Base-by-base conservation (phyloP, 2,329 filamentous ascomycete genomes). In the Pochonia chlamydosporia region DNA sequence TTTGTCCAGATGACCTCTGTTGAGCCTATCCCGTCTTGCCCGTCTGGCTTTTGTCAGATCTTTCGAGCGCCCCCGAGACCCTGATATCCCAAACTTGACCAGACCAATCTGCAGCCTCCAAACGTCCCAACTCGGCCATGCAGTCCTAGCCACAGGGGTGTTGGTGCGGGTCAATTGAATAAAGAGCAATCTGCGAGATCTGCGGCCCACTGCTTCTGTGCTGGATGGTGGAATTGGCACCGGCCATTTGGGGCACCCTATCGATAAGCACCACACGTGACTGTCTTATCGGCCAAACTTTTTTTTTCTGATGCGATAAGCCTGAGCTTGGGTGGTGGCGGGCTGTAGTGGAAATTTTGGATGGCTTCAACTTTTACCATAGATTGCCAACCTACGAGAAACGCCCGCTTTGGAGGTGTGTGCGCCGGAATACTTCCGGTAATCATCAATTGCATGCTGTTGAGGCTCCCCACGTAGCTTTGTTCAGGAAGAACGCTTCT, bases 281-380 rank as follows among this genome's bases (percentile, higher is more conserved):
- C 47, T 18, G 9, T 39, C 50, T 57, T 59, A 60, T 59, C 55
- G 49, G 47, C 48, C 43, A 52, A 51, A 58, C 63, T 64, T 64
- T 63, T 58, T 56, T 53, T 57, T 47, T 62, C 59, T 59, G 57
- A 56, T 54, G 36, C 47, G 51, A 53, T 53, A 51, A 48, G 43
- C 43, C 16, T 14, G 21, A 25, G n/a, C 18, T 24, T 14, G 14
- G 14, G 18, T 43, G 31, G 51, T 47, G 31, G 51, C 47, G 41
- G 44, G 49, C 48, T 24, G 40, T n/a, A n/a, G 37, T 30, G 37
- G 46, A 49, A 49, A 44, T 49, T 46, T 55, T 52, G 40, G 55
- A 61, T 60, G 59, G 57, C 58, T 52, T 64, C 61, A 57, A 54
- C 51, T 53, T 51, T 47, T 50, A 25, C 41, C 36, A 46, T 53